Evolutionary conservation across 140 eudicot genomes (phyloP).

Genomic region (Artemisia princeps): DNA sequence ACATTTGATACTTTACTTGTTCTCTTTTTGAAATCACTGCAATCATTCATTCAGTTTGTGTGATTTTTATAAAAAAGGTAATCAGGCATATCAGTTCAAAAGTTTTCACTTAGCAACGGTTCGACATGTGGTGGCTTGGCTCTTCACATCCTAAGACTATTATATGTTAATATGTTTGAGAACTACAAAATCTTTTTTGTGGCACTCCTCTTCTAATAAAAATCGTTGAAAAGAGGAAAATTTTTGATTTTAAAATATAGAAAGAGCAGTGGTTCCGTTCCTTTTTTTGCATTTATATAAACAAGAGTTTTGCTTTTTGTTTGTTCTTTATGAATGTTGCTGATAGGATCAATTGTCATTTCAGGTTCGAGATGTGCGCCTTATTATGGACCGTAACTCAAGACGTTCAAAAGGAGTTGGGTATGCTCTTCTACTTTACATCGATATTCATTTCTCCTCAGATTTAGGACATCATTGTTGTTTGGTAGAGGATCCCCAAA

Average conservation of each 20-base stretch:
- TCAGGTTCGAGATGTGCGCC: slow-evolving; percentile 93
- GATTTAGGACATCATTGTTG: slow-evolving; percentile 6
- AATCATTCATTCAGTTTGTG: too few relatives aligned
- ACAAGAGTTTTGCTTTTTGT: background rate
- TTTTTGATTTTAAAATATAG: too few relatives aligned
- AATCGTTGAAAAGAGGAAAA: too few relatives aligned
- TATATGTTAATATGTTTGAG: background rate
- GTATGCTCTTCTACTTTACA: slow-evolving; percentile 37
- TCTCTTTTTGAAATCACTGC: too few relatives aligned
- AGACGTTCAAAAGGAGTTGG: slow-evolving; percentile 98
- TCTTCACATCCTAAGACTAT: background rate
- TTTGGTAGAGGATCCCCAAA: background rate
- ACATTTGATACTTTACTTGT: slow-evolving; percentile 14
- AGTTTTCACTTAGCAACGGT: background rate
- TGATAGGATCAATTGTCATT: slow-evolving; percentile 19
- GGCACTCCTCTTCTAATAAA: background rate
- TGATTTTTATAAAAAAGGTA: too few relatives aligned
- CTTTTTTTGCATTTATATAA: background rate
- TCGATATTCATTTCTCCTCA: background rate
- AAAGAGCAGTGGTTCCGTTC: background rate
- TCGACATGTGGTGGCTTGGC: background rate
- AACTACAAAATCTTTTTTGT: background rate
- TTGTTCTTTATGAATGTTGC: slow-evolving; percentile 5
- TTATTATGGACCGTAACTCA: slow-evolving; percentile 91
- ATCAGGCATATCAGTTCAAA: background rate